Base-by-base conservation (phyloP, 2,329 filamentous ascomycete genomes). In the Nemania bipapillata region DNA sequence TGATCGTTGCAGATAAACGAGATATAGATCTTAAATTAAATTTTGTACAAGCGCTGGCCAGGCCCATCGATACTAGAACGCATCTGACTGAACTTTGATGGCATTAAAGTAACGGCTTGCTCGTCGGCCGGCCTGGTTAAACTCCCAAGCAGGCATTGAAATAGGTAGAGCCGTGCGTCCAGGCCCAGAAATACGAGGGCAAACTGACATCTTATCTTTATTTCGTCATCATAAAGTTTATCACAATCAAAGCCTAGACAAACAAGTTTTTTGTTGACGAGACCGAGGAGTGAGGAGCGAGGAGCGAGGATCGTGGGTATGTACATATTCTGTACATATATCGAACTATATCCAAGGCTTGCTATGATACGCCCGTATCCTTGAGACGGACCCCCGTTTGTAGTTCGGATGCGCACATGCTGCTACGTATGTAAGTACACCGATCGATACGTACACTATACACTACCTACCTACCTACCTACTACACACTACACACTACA, bases 311-410 rank as follows among this genome's bases (percentile, higher is more conserved):
- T 65, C 26, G 50, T 52, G 56, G n/a, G 30, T 49, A 32, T 28
- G 40, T 15, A 17, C n/a, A 3, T n/a, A n/a, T n/a, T n/a, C n/a
- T n/a, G n/a, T n/a, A n/a, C n/a, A n/a, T n/a, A n/a, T n/a, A n/a
- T n/a, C n/a, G n/a, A n/a, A n/a, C 3, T 26, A 35, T 24, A 26
- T 42, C 30, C 24, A 22, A 63, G 22, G 5, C 7, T 28, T 7
- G 30, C 47, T 49, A 55, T 60, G 56, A 60, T 70, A 70, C 67
- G 64, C 42, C 59, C 53, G 52, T 66, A 58, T 45, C 17, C 32
- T 32, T 45, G 50, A 32, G 20, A 12, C 35, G 20, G 6, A 28
- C 56, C 37, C 49, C 50, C 56, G 35, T 45, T 40, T 60, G 37
- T 28, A 50, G 42, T 60, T 56, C 49, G 56, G 63, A 65, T 56